Percentiles rank a stretch among this genome's conserved stretches.
Conservation (phyloP, 257 asterid genomes). For the Lantana camara region DNA sequence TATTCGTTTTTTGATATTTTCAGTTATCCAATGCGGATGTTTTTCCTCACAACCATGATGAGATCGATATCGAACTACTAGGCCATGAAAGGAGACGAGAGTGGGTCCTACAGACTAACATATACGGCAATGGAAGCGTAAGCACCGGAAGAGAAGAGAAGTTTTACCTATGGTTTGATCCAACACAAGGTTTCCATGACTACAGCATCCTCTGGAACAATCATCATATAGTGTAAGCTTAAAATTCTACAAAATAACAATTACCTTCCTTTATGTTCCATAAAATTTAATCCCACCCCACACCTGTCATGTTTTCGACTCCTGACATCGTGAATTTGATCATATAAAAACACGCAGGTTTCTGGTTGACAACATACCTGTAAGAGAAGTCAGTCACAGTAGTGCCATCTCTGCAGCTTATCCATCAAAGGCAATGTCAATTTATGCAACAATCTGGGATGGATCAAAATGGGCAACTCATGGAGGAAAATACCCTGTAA, state of each 20-base stretch:
- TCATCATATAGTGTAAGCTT: conserved; percentile 74
- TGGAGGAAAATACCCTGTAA: conserved; percentile 80
- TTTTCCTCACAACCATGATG: conserved; percentile 82
- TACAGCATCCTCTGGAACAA: conserved; percentile 82
- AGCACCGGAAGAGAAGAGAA: conserved; percentile 83
- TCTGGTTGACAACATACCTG: conserved; percentile 77
- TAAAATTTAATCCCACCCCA: neutral
- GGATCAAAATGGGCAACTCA: conserved; percentile 92
- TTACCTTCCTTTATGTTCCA: neutral
- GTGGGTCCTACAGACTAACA: conserved; percentile 79
- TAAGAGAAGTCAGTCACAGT: conserved; percentile 61
- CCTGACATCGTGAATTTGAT: too few relatives aligned
- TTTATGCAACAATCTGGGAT: conserved; percentile 72
- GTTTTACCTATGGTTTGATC: conserved; percentile 89
- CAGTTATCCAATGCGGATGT: conserved; percentile 64
- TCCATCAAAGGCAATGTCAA: conserved; percentile 83
- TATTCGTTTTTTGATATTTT: neutral
- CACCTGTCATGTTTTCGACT: too few relatives aligned
- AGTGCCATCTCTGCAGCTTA: conserved; percentile 52
- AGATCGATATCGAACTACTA: conserved; percentile 78
- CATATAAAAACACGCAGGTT: conserved; percentile 50
- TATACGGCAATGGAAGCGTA: conserved; percentile 87
- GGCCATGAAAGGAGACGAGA: conserved; percentile 81
- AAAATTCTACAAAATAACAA: neutral
- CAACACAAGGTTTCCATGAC: conserved; percentile 65